Evolutionary conservation across 169 alveolate genomes (phyloP).

Genomic region (Eimeria praecox): DNA sequence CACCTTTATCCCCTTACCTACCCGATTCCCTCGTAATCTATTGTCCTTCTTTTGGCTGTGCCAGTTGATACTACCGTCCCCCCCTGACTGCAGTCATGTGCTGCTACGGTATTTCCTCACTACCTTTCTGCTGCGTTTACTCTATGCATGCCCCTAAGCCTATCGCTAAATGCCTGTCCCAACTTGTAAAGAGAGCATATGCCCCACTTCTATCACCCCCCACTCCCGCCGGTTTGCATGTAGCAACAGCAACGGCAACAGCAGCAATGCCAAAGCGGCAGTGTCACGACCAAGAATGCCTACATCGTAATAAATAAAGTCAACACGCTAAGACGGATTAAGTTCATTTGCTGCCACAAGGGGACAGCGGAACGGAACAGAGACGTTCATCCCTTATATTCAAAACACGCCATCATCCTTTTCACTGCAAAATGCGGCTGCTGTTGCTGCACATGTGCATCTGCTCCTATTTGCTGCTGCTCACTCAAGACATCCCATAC

Average conservation of each 20-base stretch:
- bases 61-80: background rate
- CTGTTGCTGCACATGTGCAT: constrained; percentile 32
- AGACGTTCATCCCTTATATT: constrained; percentile 26
- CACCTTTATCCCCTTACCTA: background rate
- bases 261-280: background rate
- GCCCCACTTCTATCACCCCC: background rate
- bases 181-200: background rate
- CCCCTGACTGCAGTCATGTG: background rate
- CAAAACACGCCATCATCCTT: constrained; percentile 10
- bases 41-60: background rate
- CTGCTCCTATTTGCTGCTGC: constrained; percentile 36
- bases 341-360: constrained; percentile 29
- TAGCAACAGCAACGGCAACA: background rate
- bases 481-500: constrained; percentile 10
- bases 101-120: background rate
- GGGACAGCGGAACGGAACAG: constrained; percentile 57
- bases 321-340: constrained; percentile 52
- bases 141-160: background rate
- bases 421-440: constrained; percentile 52
- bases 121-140: background rate
- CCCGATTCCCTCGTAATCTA: background rate
- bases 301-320: constrained; percentile 20
- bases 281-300: background rate
- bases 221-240: background rate
- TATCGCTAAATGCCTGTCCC: background rate